phyloP scores from a whole-genome alignment of 352 stramenopile species.

The Pythium pyrilobum region DNA sequence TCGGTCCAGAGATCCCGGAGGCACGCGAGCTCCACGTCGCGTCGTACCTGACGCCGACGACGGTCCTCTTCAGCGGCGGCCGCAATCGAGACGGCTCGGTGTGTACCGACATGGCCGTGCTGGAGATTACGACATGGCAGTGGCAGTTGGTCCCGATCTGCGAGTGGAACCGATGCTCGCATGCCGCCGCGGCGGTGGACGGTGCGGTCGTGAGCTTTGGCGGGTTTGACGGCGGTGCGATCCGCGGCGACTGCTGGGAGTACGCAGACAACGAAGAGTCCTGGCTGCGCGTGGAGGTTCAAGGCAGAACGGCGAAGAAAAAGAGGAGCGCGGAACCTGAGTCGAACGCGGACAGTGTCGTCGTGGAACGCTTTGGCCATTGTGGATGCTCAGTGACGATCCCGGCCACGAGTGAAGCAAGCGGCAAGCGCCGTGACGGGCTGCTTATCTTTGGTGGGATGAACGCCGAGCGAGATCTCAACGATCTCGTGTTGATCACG shows the following conservation, averaged over 20 bases:
- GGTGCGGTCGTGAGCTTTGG: slow-evolving; percentile 40
- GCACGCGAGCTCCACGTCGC: slow-evolving; percentile 47
- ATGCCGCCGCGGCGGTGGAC: slow-evolving; percentile 26
- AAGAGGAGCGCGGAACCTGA: background rate
- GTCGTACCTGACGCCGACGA: slow-evolving; percentile 10
- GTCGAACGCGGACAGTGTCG: background rate
- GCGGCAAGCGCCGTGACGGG: background rate
- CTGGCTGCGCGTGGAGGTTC: slow-evolving; percentile 21
- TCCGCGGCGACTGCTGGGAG: slow-evolving; percentile 40
- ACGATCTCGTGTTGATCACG: slow-evolving; percentile 22
- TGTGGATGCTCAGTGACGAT: slow-evolving; percentile 26
- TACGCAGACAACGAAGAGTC: slow-evolving; percentile 44
- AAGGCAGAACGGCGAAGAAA: background rate
- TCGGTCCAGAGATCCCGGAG: slow-evolving; percentile 21
- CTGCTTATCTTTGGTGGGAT: slow-evolving; percentile 60
- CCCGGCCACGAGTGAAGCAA: background rate
- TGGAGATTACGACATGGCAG: slow-evolving; percentile 29
- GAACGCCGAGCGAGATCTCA: slow-evolving; percentile 19
- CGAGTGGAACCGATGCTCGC: slow-evolving; percentile 50
- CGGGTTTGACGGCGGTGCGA: slow-evolving; percentile 40
- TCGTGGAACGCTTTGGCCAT: slow-evolving; percentile 39
- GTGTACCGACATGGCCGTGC: slow-evolving; percentile 52
- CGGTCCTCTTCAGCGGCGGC: slow-evolving; percentile 42
- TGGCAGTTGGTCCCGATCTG: slow-evolving; percentile 53
- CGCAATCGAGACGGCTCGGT: slow-evolving; percentile 45